Conservation (phyloP, 768 basidiomycete genomes). For the Strobilomyces confusus region DNA sequence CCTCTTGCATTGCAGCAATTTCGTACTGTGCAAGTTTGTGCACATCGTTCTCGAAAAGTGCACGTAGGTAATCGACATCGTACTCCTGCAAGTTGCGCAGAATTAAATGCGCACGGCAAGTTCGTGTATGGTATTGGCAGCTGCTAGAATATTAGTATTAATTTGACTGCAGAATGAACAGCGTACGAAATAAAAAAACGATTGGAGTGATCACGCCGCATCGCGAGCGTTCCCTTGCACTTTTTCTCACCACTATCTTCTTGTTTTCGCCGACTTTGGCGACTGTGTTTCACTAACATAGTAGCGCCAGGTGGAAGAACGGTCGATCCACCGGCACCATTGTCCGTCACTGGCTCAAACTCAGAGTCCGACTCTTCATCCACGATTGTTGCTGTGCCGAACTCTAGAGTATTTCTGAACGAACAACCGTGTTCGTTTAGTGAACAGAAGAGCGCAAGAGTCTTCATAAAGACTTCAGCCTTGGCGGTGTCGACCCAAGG, state of each 20-base stretch:
- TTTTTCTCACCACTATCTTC: background rate
- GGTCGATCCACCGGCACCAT: too few species aligned
- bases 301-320: background rate
- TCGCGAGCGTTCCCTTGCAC: background rate
- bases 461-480: slow-evolving; percentile 7
- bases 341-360: background rate
- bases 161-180: too few species aligned
- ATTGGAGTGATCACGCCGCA: background rate
- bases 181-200: background rate
- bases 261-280: background rate
- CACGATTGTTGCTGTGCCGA: too few species aligned
- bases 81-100: slow-evolving; percentile 5
- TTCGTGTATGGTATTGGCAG: background rate
- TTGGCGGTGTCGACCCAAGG: background rate
- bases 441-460: slow-evolving; percentile 1
- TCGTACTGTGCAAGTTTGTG: background rate
- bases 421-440: slow-evolving; percentile 1
- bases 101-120: background rate
- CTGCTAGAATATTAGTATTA: background rate
- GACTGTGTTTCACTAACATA: background rate
- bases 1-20: background rate
- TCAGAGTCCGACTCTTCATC: background rate
- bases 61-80: background rate
- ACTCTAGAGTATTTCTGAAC: background rate
- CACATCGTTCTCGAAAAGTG: background rate